These are phyloP conservation scores for Tetrapisispora iriomotensis DNA, from an alignment of 805 yeast species.

Conservation along the genomic window DNA sequence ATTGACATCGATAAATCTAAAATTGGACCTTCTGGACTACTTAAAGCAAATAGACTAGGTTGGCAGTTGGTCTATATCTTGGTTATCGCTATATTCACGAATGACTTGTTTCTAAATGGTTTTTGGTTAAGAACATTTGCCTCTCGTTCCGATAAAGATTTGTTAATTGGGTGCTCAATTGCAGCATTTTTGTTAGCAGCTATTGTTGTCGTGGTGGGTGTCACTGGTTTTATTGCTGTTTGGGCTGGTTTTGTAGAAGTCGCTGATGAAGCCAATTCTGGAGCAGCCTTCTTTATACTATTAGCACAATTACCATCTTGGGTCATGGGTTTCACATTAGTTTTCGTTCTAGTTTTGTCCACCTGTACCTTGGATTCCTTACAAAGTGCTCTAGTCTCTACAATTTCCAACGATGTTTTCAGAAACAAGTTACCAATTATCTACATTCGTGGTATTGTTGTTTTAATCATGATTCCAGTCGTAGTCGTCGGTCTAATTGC, in stretches of 20 bases:
- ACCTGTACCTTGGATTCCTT: conserved; percentile 85
- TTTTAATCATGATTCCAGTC: conserved; percentile 74
- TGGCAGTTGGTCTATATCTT: conserved; percentile 85
- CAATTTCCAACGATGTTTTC: conserved; percentile 82
- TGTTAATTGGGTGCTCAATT: conserved; percentile 62
- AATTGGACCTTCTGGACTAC: conserved; percentile 55
- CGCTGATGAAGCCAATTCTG: conserved; percentile 41
- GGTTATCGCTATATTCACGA: conserved; percentile 78
- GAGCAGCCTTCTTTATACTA: conserved; percentile 62
- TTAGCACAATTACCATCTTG: conserved; percentile 69
- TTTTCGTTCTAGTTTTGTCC: conserved; percentile 62
- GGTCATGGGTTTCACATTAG: conserved; percentile 75
- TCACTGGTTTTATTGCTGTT: conserved; percentile 79
- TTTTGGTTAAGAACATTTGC: conserved; percentile 95
- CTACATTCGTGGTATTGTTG: conserved; percentile 61
- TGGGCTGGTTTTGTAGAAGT: conserved; percentile 65
- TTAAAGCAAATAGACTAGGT: conserved; percentile 61
- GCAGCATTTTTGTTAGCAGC: conserved; percentile 60
- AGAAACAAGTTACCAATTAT: conserved; percentile 63
- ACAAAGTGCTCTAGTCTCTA: conserved; percentile 81
- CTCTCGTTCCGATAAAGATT: conserved; percentile 63
- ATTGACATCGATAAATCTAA: conserved; percentile 48
- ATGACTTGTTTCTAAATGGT: conserved; percentile 83
- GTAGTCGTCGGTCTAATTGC: conserved; percentile 80
- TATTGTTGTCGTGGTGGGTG: conserved; percentile 64